Conservation (phyloP, 1,284 basidiomycete species). For the Cryptococcus sp. region DNA sequence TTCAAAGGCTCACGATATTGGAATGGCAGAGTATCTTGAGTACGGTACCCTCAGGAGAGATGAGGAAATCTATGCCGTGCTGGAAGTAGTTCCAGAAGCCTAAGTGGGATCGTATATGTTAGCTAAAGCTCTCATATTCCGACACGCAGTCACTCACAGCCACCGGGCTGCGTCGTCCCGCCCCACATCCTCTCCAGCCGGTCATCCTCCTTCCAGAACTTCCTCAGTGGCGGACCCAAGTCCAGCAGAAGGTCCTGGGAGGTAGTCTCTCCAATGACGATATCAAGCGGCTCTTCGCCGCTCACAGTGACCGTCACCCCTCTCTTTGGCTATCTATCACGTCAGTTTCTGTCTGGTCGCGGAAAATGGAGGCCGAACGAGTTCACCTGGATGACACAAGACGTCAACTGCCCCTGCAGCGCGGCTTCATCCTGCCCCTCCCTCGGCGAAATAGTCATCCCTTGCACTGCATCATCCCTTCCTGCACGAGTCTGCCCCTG, state of each 20-base stretch:
- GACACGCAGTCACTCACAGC: conserved; percentile 1
- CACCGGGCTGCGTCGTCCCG: conserved; percentile 6
- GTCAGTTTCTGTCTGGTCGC: background rate
- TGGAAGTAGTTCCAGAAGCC: conserved; percentile 90
- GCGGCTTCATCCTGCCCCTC: conserved; percentile 34
- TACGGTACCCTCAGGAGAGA: conserved; percentile 63
- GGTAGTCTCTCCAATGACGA: conserved; percentile 73
- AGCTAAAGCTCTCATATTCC: background rate
- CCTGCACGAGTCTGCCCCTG: conserved; percentile 49
- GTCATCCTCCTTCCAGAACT: conserved; percentile 82
- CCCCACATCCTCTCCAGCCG: conserved; percentile 58
- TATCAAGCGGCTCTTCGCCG: conserved; percentile 53
- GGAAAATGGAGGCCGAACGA: background rate
- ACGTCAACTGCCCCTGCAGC: conserved; percentile 9
- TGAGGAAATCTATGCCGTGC: conserved; percentile 76
- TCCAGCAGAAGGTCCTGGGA: conserved; percentile 75
- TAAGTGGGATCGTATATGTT: conserved; percentile 2
- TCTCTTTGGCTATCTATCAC: conserved; percentile 60
- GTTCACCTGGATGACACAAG: conserved; percentile 25
- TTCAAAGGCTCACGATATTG: conserved; percentile 63
- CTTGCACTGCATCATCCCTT: conserved; percentile 43
- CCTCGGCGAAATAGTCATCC: conserved; percentile 39
- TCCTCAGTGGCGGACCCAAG: conserved; percentile 70
- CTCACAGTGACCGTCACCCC: conserved; percentile 60
- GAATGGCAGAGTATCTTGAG: conserved; percentile 79